Percentiles rank a stretch among this genome's conserved stretches.
These are phyloP conservation scores for Spinellus fusiger DNA, from an alignment of 192 early-diverging fungal species.

Conservation along the genomic window DNA sequence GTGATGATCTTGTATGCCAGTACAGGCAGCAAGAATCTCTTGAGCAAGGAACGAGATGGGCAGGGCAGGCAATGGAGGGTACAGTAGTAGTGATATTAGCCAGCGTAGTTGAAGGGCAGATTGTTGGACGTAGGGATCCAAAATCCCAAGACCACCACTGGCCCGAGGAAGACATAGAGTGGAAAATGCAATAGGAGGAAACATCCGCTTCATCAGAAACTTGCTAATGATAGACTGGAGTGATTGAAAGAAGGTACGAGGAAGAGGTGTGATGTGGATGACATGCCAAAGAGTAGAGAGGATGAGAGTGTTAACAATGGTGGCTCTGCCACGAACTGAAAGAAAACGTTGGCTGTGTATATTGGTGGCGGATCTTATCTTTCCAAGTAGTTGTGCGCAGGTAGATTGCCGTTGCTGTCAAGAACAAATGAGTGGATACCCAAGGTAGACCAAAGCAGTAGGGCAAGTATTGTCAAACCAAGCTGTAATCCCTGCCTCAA, in stretches of 20 bases:
- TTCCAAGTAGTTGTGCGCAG: background rate
- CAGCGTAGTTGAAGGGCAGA: background rate
- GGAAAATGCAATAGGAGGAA: background rate
- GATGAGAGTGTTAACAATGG: background rate
- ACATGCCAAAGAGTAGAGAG: constrained; percentile 11
- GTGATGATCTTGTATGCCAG: too few relatives aligned
- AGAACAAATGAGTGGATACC: background rate
- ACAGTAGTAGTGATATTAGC: background rate
- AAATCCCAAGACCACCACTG: background rate
- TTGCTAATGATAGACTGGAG: background rate
- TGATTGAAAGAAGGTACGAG: background rate
- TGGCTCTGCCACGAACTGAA: constrained; percentile 1
- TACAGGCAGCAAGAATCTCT: too few relatives aligned
- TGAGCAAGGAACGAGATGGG: too few relatives aligned
- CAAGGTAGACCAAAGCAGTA: background rate
- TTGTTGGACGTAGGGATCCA: background rate
- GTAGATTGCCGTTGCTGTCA: background rate
- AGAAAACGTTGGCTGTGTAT: background rate
- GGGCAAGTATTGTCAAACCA: background rate
- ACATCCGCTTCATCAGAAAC: background rate
- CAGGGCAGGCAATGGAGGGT: background rate
- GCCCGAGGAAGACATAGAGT: background rate
- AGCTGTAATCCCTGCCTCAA: background rate
- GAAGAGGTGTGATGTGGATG: background rate
- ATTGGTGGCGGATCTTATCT: background rate